Conservation (phyloP, 1,139 yeast species). For the Spencermartinsiella ligniputridi region DNA sequence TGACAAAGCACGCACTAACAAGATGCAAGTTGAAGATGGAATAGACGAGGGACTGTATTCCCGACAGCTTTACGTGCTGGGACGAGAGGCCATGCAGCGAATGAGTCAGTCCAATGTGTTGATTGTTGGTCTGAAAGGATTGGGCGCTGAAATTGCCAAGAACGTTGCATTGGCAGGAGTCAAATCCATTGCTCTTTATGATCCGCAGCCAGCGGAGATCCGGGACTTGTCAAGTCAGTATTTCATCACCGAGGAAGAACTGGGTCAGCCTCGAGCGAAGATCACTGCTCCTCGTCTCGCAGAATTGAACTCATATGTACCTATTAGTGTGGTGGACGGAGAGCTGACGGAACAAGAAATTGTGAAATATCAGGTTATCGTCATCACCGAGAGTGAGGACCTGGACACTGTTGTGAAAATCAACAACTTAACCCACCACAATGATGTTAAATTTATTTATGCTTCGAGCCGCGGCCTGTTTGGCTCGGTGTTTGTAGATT, state of each 20-base stretch:
- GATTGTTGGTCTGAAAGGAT: slow-evolving; percentile 80
- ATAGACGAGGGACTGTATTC: slow-evolving; percentile 95
- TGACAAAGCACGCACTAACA: too few species aligned
- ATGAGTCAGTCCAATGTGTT: slow-evolving; percentile 92
- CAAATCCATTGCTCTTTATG: slow-evolving; percentile 82
- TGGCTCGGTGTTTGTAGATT: slow-evolving; percentile 85
- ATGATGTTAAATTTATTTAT: slow-evolving; percentile 72
- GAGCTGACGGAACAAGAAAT: slow-evolving; percentile 43
- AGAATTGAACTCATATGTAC: slow-evolving; percentile 87
- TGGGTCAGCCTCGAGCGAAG: slow-evolving; percentile 74
- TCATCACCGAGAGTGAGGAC: slow-evolving; percentile 73
- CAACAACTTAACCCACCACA: slow-evolving; percentile 68
- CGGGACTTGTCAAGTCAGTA: slow-evolving; percentile 86
- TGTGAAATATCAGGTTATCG: slow-evolving; percentile 68
- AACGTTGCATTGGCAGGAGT: slow-evolving; percentile 97
- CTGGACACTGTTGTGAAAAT: slow-evolving; percentile 57
- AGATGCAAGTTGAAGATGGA: slow-evolving; percentile 38
- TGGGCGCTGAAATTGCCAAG: slow-evolving; percentile 94
- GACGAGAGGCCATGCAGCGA: slow-evolving; percentile 95
- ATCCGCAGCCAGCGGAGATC: slow-evolving; percentile 63
- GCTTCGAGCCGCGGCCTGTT: slow-evolving; percentile 84
- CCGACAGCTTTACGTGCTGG: slow-evolving; percentile 82
- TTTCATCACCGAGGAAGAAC: slow-evolving; percentile 63
- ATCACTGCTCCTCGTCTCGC: slow-evolving; percentile 63
- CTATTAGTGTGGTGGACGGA: slow-evolving; percentile 63